A percentile compares a stretch with the other conserved stretches of the same genome.
Evolutionary conservation across 2,329 filamentous ascomycete genomes (phyloP).

Genomic region (Aspergillaceae sp.): DNA sequence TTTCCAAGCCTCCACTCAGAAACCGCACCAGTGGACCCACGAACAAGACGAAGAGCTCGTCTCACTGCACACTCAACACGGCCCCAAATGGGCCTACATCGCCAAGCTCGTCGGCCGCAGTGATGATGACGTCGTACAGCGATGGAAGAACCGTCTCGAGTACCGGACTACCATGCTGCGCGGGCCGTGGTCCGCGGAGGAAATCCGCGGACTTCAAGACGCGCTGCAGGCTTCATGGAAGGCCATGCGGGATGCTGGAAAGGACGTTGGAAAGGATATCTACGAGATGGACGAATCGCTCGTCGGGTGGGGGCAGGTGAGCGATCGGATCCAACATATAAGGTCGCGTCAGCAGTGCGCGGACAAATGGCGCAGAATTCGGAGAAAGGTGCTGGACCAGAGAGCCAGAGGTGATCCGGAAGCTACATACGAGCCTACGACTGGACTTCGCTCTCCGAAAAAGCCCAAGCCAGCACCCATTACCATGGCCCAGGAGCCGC

Average conservation of each 20-base stretch:
- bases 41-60: slow-evolving; percentile 36
- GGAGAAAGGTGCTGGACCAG: slow-evolving; percentile 10
- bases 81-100: slow-evolving; percentile 31
- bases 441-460: slow-evolving; percentile 1
- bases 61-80: slow-evolving; percentile 20
- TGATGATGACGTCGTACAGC: slow-evolving; percentile 34
- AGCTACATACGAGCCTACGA: slow-evolving; percentile 17
- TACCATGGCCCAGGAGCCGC: slow-evolving; percentile 1
- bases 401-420: slow-evolving; percentile 16
- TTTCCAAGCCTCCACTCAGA: slow-evolving; percentile 31
- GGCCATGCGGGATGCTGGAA: slow-evolving; percentile 8
- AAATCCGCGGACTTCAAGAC: slow-evolving; percentile 20
- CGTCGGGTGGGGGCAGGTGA: slow-evolving; percentile 26
- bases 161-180: slow-evolving; percentile 26
- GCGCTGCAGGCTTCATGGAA: slow-evolving; percentile 19
- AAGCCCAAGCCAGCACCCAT: slow-evolving; percentile 2
- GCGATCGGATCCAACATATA: slow-evolving; percentile 18
- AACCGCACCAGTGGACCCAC: slow-evolving; percentile 30
- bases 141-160: slow-evolving; percentile 36
- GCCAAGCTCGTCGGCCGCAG: slow-evolving; percentile 30
- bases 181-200: slow-evolving; percentile 31
- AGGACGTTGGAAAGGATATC: slow-evolving; percentile 24
- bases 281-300: slow-evolving; percentile 28
- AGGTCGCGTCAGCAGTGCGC: slow-evolving; percentile 33
- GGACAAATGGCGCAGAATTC: slow-evolving; percentile 32